A percentile compares a stretch with the other conserved stretches of the same genome.
Conservation (phyloP, 768 basidiomycete genomes). For the Termitomyces heimii region DNA sequence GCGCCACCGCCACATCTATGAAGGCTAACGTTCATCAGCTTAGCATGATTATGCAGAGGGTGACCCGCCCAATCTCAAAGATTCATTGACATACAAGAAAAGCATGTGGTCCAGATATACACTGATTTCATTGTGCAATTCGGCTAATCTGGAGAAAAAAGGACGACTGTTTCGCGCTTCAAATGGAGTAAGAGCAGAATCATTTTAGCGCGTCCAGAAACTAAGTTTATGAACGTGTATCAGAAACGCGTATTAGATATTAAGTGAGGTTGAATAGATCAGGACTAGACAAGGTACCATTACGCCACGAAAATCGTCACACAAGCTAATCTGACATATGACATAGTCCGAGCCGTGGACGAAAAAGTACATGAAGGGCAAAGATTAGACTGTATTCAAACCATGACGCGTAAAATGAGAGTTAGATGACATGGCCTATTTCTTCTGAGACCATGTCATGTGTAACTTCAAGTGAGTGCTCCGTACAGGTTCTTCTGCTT, state of each 20-base stretch:
- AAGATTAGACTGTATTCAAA: neutral
- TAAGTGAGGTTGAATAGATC: too few relatives aligned
- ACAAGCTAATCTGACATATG: too few relatives aligned
- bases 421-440: neutral
- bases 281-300: too few relatives aligned
- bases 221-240: too few relatives aligned
- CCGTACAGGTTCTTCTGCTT: neutral
- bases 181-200: too few relatives aligned
- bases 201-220: neutral
- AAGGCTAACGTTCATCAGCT: neutral
- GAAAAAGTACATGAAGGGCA: neutral
- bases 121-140: constrained; percentile 2
- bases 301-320: too few relatives aligned
- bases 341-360: neutral
- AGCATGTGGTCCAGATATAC: neutral
- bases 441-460: constrained; percentile 5
- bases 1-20: constrained; percentile 1
- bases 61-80: neutral
- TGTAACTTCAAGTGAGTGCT: neutral
- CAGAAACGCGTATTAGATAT: too few relatives aligned
- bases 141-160: neutral
- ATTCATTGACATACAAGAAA: neutral
- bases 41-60: neutral
- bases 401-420: neutral
- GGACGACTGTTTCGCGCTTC: too few relatives aligned